A percentile compares a stretch with the other conserved stretches of the same genome.
Conservation (phyloP, 352 stramenopile genomes). For the Phytophthora sp. region DNA sequence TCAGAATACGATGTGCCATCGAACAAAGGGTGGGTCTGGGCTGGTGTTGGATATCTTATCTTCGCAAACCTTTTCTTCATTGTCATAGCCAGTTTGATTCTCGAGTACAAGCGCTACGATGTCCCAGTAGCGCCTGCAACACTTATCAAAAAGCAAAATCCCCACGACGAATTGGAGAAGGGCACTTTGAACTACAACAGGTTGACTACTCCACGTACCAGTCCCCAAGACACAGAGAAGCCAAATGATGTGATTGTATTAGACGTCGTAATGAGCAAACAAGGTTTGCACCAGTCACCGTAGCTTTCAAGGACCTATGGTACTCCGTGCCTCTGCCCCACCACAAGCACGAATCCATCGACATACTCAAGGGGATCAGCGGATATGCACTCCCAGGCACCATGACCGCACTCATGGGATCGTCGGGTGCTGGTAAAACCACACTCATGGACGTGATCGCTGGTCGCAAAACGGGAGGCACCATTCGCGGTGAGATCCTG, state of each 20-base stretch:
- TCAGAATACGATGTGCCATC: constrained; percentile 36
- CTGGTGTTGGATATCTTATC: constrained; percentile 16
- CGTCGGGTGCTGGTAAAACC: constrained; percentile 76
- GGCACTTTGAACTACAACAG: constrained; percentile 5
- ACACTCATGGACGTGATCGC: constrained; percentile 58
- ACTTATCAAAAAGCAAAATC: not conserved
- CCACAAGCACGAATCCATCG: constrained; percentile 33
- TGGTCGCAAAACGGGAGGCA: constrained; percentile 82
- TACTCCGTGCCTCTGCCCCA: constrained; percentile 25
- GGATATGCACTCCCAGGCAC: constrained; percentile 46
- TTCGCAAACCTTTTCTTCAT: constrained; percentile 34
- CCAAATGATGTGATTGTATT: constrained; percentile 6
- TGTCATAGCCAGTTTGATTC: constrained; percentile 4
- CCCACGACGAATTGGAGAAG: not conserved
- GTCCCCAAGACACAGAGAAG: not conserved
- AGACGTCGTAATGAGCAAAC: constrained; percentile 10
- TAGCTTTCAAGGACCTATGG: constrained; percentile 39
- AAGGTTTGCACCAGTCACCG: constrained; percentile 21
- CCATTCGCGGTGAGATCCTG: constrained; percentile 53
- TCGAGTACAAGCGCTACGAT: constrained; percentile 36
- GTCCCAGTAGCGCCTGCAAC: not conserved
- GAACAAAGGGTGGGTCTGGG: constrained; percentile 32
- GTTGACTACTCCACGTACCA: constrained; percentile 1
- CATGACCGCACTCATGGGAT: constrained; percentile 59
- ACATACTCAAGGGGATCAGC: constrained; percentile 73